Percentiles rank a stretch among this genome's conserved stretches.
phyloP scores from a whole-genome alignment of 2,329 filamentous ascomycete species.

The Xylariaceae sp. region DNA sequence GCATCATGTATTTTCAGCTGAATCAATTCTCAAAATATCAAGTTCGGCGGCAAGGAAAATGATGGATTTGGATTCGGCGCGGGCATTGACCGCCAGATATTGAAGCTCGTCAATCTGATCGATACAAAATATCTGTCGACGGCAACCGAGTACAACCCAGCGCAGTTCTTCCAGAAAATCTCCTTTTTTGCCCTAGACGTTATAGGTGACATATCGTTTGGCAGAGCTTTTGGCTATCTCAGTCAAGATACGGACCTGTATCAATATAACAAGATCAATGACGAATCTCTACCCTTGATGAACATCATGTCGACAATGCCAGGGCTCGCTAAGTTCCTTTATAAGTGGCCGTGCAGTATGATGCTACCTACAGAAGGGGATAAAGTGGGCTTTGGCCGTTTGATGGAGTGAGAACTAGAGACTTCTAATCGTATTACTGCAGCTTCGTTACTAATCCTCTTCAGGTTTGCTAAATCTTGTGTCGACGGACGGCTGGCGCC shows the following conservation, averaged over 20 bases:
- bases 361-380: conserved; percentile 47
- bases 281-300: conserved; percentile 49
- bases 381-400: conserved; percentile 47
- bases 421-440: neutral
- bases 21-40: conserved; percentile 21
- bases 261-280: conserved; percentile 52
- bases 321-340: conserved; percentile 44
- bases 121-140: conserved; percentile 54
- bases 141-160: conserved; percentile 40
- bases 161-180: conserved; percentile 58
- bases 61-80: conserved; percentile 50
- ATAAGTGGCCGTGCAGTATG: conserved; percentile 46
- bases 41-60: conserved; percentile 61
- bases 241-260: conserved; percentile 56
- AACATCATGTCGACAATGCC: conserved; percentile 47
- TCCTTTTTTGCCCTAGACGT: conserved; percentile 62
- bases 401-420: conserved; percentile 46
- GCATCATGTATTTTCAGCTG: neutral
- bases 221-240: conserved; percentile 58
- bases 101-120: conserved; percentile 53
- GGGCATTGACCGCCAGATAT: conserved; percentile 49
- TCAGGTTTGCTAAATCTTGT: conserved; percentile 38
- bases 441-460: conserved; percentile 15
- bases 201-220: conserved; percentile 60
- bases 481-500: conserved; percentile 39